Conservation (phyloP, 441 rosid genomes). For the Geranium incanum region DNA sequence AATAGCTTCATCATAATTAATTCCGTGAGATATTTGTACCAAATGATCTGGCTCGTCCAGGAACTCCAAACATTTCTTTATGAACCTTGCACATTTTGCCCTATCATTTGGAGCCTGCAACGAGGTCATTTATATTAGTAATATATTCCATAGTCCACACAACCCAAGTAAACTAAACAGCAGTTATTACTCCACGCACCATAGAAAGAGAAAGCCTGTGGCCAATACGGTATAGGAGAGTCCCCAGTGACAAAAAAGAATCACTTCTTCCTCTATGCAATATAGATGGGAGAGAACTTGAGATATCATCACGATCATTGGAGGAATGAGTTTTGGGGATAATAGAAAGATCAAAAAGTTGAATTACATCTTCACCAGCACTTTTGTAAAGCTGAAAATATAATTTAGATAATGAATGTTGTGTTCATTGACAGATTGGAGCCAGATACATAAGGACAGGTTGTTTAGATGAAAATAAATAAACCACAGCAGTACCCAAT, state of each 20-base stretch:
- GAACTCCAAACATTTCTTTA: conserved; percentile 71
- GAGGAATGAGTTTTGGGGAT: conserved; percentile 63
- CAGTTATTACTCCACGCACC: conserved; percentile 38
- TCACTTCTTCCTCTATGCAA: conserved; percentile 58
- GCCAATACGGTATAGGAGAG: conserved; percentile 82
- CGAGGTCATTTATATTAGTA: conserved; percentile 21
- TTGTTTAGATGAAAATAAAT: conserved; percentile 8
- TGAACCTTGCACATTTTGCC: conserved; percentile 76
- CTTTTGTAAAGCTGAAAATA: conserved; percentile 72
- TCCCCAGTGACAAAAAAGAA: conserved; percentile 75
- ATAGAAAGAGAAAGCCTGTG: conserved; percentile 82
- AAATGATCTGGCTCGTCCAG: conserved; percentile 76
- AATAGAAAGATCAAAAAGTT: conserved; percentile 82
- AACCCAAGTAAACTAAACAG: conserved; percentile 12
- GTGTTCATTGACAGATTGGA: conserved; percentile 7
- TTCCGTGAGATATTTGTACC: conserved; percentile 37
- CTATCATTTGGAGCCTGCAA: conserved; percentile 59
- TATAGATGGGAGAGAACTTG: conserved; percentile 52
- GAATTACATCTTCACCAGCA: conserved; percentile 87
- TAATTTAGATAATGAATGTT: conserved; percentile 17
- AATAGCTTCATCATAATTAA: conserved; percentile 10
- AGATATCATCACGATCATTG: conserved; percentile 39
- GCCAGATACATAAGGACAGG: not conserved
- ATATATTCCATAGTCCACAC: conserved; percentile 16
- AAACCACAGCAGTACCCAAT: conserved; percentile 50